Percentiles rank a stretch among this genome's conserved stretches.
Conservation (phyloP, 768 basidiomycete genomes). For the Auricularia heimuer region DNA sequence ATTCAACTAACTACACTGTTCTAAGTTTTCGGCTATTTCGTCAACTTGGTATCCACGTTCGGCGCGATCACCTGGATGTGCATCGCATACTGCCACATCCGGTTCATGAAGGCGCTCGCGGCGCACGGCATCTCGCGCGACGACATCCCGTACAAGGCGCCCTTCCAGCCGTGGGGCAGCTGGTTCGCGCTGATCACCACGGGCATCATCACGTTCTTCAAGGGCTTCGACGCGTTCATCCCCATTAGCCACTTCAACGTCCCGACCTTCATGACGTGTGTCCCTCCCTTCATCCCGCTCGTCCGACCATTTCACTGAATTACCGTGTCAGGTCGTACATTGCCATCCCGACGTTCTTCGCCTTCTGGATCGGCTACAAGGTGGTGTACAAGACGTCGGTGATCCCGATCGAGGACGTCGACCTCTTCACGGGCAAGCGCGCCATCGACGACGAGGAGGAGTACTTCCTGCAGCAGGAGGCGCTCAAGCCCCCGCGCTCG, state of each 20-base stretch:
- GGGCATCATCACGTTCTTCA: conserved; percentile 45
- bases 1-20: background rate
- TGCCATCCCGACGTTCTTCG: conserved; percentile 25
- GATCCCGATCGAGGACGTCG: conserved; percentile 39
- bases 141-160: conserved; percentile 42
- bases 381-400: conserved; percentile 24
- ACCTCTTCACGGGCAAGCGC: conserved; percentile 48
- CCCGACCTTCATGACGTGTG: conserved; percentile 55
- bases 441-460: conserved; percentile 58
- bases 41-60: conserved; percentile 32
- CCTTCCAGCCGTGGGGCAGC: conserved; percentile 53
- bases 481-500: conserved; percentile 11
- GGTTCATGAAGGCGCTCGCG: conserved; percentile 41
- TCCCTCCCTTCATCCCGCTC: conserved; percentile 10
- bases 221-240: conserved; percentile 37
- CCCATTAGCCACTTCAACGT: conserved; percentile 28
- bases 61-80: conserved; percentile 33
- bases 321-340: conserved; percentile 14
- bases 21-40: conserved; percentile 28
- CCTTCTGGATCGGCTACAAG: conserved; percentile 29
- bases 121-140: conserved; percentile 33
- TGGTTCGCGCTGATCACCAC: conserved; percentile 49
- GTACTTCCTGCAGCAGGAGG: conserved; percentile 36
- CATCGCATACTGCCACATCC: conserved; percentile 50
- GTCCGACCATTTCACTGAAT: background rate